Conservation (phyloP, 176 grass and related monocot genomes). For the Oryza glumipatula region DNA sequence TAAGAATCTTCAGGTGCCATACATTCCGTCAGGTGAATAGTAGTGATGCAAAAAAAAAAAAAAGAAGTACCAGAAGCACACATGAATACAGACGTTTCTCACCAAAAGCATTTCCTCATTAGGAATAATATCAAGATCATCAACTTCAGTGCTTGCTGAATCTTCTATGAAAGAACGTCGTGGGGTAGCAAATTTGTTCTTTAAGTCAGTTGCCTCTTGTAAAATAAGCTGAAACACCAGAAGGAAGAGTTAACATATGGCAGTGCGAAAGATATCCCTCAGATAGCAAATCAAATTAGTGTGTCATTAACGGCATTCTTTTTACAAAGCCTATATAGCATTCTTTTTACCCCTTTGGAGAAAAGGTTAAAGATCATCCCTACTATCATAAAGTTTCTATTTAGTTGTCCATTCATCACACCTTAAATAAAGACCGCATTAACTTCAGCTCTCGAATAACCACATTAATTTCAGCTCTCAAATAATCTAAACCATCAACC, state of each 20-base stretch:
- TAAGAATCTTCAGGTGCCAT: slow-evolving; percentile 69
- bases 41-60: slow-evolving; percentile 25
- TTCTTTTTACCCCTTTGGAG: neutral
- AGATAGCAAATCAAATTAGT: neutral
- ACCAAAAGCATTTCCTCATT: slow-evolving; percentile 99
- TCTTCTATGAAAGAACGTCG: slow-evolving; percentile 81
- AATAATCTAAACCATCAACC: neutral
- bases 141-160: slow-evolving; percentile 64
- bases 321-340: neutral
- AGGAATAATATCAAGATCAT: slow-evolving; percentile 96
- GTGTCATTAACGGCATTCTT: neutral
- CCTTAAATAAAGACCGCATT: neutral
- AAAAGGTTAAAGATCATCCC: neutral
- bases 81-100: slow-evolving; percentile 25
- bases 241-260: slow-evolving; percentile 32
- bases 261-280: slow-evolving; percentile 7
- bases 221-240: slow-evolving; percentile 75
- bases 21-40: slow-evolving; percentile 29
- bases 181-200: slow-evolving; percentile 82
- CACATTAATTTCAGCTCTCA: neutral
- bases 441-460: neutral
- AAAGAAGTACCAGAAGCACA: slow-evolving; percentile 2
- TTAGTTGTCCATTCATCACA: neutral
- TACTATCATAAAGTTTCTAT: neutral
- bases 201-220: slow-evolving; percentile 85